Conservation (phyloP, 2,329 filamentous ascomycete species). For the Paecilomyces sp. region DNA sequence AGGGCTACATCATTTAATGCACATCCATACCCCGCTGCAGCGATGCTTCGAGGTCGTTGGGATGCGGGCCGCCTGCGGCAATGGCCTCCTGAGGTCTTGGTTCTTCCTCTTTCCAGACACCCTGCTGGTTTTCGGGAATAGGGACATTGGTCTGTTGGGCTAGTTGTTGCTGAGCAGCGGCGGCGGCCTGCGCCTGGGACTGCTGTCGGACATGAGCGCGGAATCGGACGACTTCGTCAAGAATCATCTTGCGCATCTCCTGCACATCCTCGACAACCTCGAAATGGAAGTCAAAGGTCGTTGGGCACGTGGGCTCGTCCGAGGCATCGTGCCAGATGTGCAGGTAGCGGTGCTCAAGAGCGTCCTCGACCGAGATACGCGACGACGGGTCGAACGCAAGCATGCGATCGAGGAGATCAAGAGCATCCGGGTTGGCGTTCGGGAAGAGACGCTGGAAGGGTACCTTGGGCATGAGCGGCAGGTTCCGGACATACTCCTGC, state of each 20-base stretch:
- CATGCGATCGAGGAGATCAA: slow-evolving; percentile 95
- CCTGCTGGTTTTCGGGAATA: slow-evolving; percentile 55
- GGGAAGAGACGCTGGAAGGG: slow-evolving; percentile 84
- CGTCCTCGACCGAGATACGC: slow-evolving; percentile 89
- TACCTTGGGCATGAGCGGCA: slow-evolving; percentile 91
- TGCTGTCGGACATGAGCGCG: slow-evolving; percentile 53
- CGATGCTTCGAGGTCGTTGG: slow-evolving; percentile 42
- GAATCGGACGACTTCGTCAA: slow-evolving; percentile 89
- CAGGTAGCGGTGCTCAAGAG: slow-evolving; percentile 92
- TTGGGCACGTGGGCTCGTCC: slow-evolving; percentile 89
- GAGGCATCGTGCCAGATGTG: slow-evolving; percentile 98
- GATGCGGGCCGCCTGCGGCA: slow-evolving; percentile 33
- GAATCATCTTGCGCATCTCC: slow-evolving; percentile 95
- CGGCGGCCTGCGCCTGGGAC: slow-evolving; percentile 34
- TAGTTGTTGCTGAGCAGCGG: slow-evolving; percentile 19
- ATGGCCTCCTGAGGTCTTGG: slow-evolving; percentile 53
- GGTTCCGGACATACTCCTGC: slow-evolving; percentile 96
- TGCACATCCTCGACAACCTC: slow-evolving; percentile 92
- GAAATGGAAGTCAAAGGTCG: slow-evolving; percentile 96
- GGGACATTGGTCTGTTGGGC: slow-evolving; percentile 46
- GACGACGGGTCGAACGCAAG: slow-evolving; percentile 91
- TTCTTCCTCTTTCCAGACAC: slow-evolving; percentile 50
- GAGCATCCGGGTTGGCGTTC: slow-evolving; percentile 88
- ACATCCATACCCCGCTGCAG: slow-evolving; percentile 54
- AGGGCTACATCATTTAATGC: slow-evolving; percentile 10